Evolutionary conservation across 495 filamentous ascomycete genomes (phyloP), one percentile per base, ranked within the genome.

Genomic region (Immersiella caudata): DNA sequence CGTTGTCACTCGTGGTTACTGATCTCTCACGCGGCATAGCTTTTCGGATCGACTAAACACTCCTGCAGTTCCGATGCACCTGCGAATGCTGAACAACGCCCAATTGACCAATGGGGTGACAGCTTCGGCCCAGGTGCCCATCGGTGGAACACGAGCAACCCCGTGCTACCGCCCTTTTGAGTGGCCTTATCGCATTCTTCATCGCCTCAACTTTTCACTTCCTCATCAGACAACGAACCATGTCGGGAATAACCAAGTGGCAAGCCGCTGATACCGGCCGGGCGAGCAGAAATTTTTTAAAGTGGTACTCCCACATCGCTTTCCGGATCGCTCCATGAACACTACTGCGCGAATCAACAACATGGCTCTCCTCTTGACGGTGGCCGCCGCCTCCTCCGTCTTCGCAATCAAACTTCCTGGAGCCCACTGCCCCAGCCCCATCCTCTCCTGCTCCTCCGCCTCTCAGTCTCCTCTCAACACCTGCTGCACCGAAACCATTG

Each of bases 401-500:
- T 14, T 26, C 52, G 52, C 33, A 49, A 67, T 33, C 67, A 77
- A 9, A 3, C 29, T 33, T 8, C 29, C 4, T 8, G 8, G 29
- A 33, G 4, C 29, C 3, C 29, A 33, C 29, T 33, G 29, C 8
- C 29, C 29, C 29, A 33, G 8, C 29, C 73, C 76, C 0, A 72
- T 72, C 46, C 76, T 83, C 18, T 86, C 84, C 3, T 86, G 84
- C 73, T 82, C 83, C 0, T 61, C 75, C 0, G 66, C 73, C 3
- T 79, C 81, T 4, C 52, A 79, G 40, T 74, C 81, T 2, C 70
- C 69, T 57, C 76, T 80, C 1, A 80, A 86, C 72, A 76, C 80
- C n/a, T 86, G 83, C 78, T 84, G 82, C 65, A 74, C 73, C 22
- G 83, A 86, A 71, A 85, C 84, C 0, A 84, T 75, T 68, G 84